Base-by-base conservation (phyloP, 352 stramenopile species). In the Phytopythium chamaehyphon region DNA sequence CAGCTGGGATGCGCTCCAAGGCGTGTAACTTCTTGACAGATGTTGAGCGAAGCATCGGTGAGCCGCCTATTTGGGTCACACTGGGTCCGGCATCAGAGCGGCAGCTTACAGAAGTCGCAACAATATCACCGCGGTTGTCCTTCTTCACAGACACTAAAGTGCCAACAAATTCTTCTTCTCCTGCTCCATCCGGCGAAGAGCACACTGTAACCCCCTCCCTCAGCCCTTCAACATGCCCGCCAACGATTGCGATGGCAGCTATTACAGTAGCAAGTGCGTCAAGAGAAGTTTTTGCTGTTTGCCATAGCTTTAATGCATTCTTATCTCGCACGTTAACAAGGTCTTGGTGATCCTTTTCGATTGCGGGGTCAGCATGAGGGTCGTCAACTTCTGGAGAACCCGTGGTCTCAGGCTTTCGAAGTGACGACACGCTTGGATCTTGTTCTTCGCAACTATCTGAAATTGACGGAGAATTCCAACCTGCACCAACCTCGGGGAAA, bases 221-320 rank as follows among this genome's bases (percentile, higher is more conserved):
- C 9, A 86, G 80, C 7, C 55, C 59, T 61, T 92, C 85, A 0
- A 86, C 66, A 57, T 93, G 66, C 0, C 85, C 85, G 26, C 85
- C 85, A 16, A 93, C 62, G 19, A 95, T 71, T 49, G 73, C 69
- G 8, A 93, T 69, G 21, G 85, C 73, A 16, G 80, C 85, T 46
- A 93, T 38, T 53, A 92, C 59, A 0, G 57, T 64, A 1, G 77
- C 61, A 8, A 92, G 55, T 14, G 52, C 52, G 43, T 92, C 73
- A 6, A 95, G 54, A 0, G 83, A 72, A 50, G 87, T 71, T 31
- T 89, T 88, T 5, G 85, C 85, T 26, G 86, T 86, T 54, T 93
- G 76, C 75, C 81, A 90, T 39, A 83, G 51, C 40, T 65, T 49
- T 16, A 92, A 49, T 1, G 78, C 82, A 22, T 86, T 75, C 44